Conservation (phyloP, 805 yeast species). For the Candida caryicola region DNA sequence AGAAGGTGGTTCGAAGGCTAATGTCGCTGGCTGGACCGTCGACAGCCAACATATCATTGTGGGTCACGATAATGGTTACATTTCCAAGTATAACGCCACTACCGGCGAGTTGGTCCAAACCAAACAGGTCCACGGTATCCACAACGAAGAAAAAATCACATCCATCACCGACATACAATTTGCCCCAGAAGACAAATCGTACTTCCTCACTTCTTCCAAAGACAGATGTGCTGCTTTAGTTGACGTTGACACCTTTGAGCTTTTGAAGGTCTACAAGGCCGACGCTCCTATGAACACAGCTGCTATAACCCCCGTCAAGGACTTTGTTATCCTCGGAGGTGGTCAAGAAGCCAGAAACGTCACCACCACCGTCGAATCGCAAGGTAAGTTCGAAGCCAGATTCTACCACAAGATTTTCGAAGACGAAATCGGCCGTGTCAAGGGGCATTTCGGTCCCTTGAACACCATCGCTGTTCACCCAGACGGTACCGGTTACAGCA, state of each 20-base stretch:
- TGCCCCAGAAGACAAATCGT: slow-evolving; percentile 73
- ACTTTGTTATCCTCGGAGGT: slow-evolving; percentile 92
- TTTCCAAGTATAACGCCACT: slow-evolving; percentile 73
- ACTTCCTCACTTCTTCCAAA: slow-evolving; percentile 89
- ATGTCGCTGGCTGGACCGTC: slow-evolving; percentile 86
- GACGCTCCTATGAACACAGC: slow-evolving; percentile 97
- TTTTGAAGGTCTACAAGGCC: slow-evolving; percentile 72
- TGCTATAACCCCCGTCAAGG: slow-evolving; percentile 88
- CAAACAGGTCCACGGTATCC: slow-evolving; percentile 68
- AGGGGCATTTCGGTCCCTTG: slow-evolving; percentile 99
- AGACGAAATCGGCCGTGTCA: slow-evolving; percentile 95
- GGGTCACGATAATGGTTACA: slow-evolving; percentile 83
- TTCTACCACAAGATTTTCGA: slow-evolving; percentile 92
- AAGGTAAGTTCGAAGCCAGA: slow-evolving; percentile 96
- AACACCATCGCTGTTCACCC: slow-evolving; percentile 94
- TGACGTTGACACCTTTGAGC: slow-evolving; percentile 71
- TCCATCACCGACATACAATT: slow-evolving; percentile 85
- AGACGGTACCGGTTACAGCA: slow-evolving; percentile 86
- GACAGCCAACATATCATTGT: slow-evolving; percentile 72
- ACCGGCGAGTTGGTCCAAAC: slow-evolving; percentile 69
- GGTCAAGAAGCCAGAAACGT: slow-evolving; percentile 99
- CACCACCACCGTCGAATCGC: slow-evolving; percentile 90
- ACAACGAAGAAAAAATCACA: slow-evolving; percentile 42
- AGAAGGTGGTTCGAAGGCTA: slow-evolving; percentile 57
- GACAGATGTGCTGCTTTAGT: slow-evolving; percentile 81